These are phyloP conservation scores for Venturia aucupariae DNA, from an alignment of 2,329 filamentous ascomycete genomes.

Conservation along the genomic window DNA sequence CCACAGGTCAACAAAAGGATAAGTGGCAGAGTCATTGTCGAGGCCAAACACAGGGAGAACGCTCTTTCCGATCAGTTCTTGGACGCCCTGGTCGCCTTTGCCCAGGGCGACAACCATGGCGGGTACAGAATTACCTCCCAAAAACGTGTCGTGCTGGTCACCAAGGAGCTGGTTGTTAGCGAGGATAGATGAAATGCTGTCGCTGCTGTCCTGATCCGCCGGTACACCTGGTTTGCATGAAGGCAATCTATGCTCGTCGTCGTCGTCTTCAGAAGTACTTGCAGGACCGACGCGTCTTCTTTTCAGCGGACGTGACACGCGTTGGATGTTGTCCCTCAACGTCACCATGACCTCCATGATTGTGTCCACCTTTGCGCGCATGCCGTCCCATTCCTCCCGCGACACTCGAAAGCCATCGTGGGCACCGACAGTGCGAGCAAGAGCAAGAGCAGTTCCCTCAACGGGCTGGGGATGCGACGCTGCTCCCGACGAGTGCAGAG, in stretches of 20 bases:
- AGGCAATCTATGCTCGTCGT: neutral
- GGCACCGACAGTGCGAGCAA: neutral
- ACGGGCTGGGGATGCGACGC: neutral
- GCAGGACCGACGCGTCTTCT: slow-evolving; percentile 20
- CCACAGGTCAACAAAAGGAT: slow-evolving; percentile 58
- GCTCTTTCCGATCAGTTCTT: slow-evolving; percentile 48
- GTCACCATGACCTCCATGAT: neutral
- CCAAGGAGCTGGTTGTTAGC: slow-evolving; percentile 50
- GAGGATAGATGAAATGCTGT: slow-evolving; percentile 39
- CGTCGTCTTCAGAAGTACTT: slow-evolving; percentile 28
- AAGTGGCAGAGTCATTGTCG: slow-evolving; percentile 55
- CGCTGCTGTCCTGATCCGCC: neutral
- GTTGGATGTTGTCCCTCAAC: slow-evolving; percentile 4
- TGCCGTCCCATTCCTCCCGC: neutral
- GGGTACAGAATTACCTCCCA: slow-evolving; percentile 52
- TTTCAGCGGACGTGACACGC: slow-evolving; percentile 19
- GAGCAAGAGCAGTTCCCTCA: no score
- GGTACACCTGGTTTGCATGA: neutral
- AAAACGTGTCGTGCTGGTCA: slow-evolving; percentile 44
- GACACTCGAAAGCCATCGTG: neutral
- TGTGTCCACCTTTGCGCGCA: neutral
- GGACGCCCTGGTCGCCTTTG: slow-evolving; percentile 19
- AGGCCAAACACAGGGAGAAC: slow-evolving; percentile 54
- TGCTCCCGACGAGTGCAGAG: neutral
- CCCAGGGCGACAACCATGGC: slow-evolving; percentile 48